Evolutionary conservation across 805 yeast genomes (phyloP).

Genomic region (Wickerhamiella galacta): DNA sequence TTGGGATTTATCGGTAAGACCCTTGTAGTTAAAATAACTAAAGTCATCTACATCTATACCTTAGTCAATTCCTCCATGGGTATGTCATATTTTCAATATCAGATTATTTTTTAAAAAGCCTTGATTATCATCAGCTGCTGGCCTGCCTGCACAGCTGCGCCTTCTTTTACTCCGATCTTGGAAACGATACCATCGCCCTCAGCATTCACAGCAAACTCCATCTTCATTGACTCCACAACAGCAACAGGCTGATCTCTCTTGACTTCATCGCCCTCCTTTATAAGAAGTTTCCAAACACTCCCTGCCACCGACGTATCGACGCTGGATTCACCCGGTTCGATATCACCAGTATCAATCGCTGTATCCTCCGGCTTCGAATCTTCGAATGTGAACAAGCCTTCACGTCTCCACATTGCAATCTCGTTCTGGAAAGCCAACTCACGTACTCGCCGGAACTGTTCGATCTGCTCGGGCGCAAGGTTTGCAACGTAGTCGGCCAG

Average conservation of each 20-base stretch:
- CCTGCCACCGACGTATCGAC: too few relatives aligned
- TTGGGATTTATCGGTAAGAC: too few relatives aligned
- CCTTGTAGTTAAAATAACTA: too few relatives aligned
- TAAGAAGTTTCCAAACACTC: constrained; percentile 83
- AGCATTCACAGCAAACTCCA: constrained; percentile 80
- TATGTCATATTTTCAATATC: too few relatives aligned
- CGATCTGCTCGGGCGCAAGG: constrained; percentile 54
- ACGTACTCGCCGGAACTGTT: constrained; percentile 62
- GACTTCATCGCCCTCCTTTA: constrained; percentile 60
- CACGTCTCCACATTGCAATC: constrained; percentile 13
- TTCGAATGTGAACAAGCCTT: constrained; percentile 48
- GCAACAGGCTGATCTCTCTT: constrained; percentile 61
- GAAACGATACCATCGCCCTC: constrained; percentile 26
- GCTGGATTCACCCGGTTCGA: too few relatives aligned
- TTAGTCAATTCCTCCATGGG: too few relatives aligned
- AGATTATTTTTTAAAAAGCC: too few relatives aligned
- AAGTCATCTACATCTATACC: too few relatives aligned
- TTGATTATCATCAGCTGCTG: too few relatives aligned
- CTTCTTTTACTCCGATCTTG: constrained; percentile 47
- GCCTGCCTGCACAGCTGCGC: constrained; percentile 97
- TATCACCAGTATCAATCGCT: too few relatives aligned
- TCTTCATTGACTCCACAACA: constrained; percentile 95
- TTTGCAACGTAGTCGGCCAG: constrained; percentile 39
- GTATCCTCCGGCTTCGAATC: constrained; percentile 74
- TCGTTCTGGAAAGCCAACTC: constrained; percentile 25